These are phyloP conservation scores for Amanita rimosa DNA, from an alignment of 768 basidiomycete genomes.

Conservation along the genomic window DNA sequence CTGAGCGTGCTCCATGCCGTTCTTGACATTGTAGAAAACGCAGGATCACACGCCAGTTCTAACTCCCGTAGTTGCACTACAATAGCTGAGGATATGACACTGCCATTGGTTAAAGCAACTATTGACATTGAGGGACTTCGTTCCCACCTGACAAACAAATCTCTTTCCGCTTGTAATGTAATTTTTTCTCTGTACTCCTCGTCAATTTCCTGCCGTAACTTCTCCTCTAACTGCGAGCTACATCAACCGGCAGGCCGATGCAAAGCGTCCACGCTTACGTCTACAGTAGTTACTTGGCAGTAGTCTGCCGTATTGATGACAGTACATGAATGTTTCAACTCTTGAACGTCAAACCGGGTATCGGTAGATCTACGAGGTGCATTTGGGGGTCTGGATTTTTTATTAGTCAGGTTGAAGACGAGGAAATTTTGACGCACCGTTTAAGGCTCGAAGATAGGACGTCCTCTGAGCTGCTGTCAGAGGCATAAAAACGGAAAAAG, in stretches of 20 bases:
- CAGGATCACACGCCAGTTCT: conserved; percentile 71
- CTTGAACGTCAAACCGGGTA: conserved; percentile 59
- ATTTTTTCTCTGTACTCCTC: conserved; percentile 70
- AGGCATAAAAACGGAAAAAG: neutral
- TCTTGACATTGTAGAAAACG: conserved; percentile 66
- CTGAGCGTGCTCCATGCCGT: conserved; percentile 35
- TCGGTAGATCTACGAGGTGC: conserved; percentile 66
- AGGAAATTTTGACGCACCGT: conserved; percentile 30
- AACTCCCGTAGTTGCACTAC: conserved; percentile 58
- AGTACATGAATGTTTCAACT: conserved; percentile 77
- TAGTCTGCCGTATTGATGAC: conserved; percentile 97
- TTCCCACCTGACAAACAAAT: conserved; percentile 77
- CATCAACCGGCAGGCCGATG: neutral
- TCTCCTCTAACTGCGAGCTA: conserved; percentile 71
- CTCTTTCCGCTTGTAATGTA: conserved; percentile 75
- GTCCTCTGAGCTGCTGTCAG: conserved; percentile 51
- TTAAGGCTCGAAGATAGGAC: conserved; percentile 69
- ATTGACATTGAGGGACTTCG: neutral
- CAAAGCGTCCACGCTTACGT: conserved; percentile 34
- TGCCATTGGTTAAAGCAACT: neutral
- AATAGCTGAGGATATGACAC: conserved; percentile 80
- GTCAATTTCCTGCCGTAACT: conserved; percentile 73
- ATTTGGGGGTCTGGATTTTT: conserved; percentile 22
- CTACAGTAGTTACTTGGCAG: conserved; percentile 82
- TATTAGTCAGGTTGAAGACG: neutral